Conservation (phyloP, 352 stramenopile genomes). For the Globisporangium takayamanum region DNA sequence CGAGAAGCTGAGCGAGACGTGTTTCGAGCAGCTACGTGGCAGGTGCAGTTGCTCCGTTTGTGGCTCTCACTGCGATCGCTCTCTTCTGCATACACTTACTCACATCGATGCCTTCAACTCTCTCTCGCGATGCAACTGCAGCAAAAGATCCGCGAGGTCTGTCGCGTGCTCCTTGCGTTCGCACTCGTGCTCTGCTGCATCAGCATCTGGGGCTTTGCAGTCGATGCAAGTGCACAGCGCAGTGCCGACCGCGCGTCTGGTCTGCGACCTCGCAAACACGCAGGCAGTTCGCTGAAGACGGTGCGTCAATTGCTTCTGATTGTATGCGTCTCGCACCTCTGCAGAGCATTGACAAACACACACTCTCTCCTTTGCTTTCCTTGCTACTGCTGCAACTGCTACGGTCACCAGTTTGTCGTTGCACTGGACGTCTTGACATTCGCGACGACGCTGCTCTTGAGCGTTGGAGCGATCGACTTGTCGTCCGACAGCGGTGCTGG, state of each 20-base stretch:
- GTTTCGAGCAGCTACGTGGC: constrained; percentile 25
- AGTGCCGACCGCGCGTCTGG: not conserved
- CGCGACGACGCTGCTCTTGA: constrained; percentile 36
- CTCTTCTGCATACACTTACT: not conserved
- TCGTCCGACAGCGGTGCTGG: constrained; percentile 26
- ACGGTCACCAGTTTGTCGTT: constrained; percentile 31
- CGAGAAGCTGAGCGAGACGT: constrained; percentile 34
- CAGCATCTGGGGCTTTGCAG: constrained; percentile 24
- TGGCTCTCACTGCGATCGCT: not conserved
- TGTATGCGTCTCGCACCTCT: not conserved
- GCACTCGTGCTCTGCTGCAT: constrained; percentile 29
- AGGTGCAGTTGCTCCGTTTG: constrained; percentile 17
- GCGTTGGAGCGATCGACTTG: constrained; percentile 21
- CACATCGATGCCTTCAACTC: no score
- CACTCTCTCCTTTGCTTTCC: not conserved
- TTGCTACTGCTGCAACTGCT: not conserved
- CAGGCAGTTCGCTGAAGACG: constrained; percentile 7
- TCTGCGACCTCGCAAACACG: constrained; percentile 1
- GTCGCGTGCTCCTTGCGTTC: constrained; percentile 27
- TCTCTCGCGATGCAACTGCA: constrained; percentile 3
- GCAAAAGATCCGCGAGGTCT: constrained; percentile 31
- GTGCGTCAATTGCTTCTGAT: not conserved
- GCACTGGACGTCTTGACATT: constrained; percentile 37
- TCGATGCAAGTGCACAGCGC: not conserved
- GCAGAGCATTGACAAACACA: no score